Conservation (phyloP, 352 stramenopile species). For the Phytophthora idaei region DNA sequence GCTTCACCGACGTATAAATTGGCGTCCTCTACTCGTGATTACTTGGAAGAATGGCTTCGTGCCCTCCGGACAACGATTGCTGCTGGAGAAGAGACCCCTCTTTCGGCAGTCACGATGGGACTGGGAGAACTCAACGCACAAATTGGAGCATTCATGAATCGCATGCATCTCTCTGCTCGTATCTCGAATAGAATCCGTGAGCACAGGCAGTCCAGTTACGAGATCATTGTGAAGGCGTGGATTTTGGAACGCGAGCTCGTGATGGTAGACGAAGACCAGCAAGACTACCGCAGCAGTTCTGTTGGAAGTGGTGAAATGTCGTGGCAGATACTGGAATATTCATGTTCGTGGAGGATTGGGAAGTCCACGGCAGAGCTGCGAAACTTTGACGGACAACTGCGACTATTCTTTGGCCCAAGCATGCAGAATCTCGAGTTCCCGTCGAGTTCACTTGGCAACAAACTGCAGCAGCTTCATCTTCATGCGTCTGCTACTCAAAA, state of each 20-base stretch:
- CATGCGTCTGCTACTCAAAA: slow-evolving; percentile 23
- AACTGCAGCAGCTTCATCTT: slow-evolving; percentile 24
- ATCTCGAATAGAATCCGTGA: slow-evolving; percentile 40
- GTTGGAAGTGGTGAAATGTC: slow-evolving; percentile 21
- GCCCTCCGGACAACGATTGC: slow-evolving; percentile 35
- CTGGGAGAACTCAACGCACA: slow-evolving; percentile 45
- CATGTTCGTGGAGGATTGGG: slow-evolving; percentile 52
- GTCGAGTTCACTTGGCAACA: slow-evolving; percentile 18
- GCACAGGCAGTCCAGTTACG: slow-evolving; percentile 45
- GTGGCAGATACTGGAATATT: slow-evolving; percentile 76
- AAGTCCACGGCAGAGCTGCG: slow-evolving; percentile 55
- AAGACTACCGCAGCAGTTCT: not conserved
- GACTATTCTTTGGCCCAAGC: slow-evolving; percentile 45
- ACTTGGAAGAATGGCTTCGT: slow-evolving; percentile 56
- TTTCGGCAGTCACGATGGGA: slow-evolving; percentile 22
- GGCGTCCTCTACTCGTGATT: slow-evolving; percentile 44
- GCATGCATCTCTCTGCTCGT: slow-evolving; percentile 53
- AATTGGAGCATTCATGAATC: slow-evolving; percentile 52
- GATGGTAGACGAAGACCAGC: slow-evolving; percentile 13
- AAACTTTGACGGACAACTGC: slow-evolving; percentile 60
- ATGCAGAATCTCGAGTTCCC: slow-evolving; percentile 63
- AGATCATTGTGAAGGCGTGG: slow-evolving; percentile 64
- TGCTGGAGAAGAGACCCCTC: not conserved
- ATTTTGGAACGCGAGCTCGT: slow-evolving; percentile 65
- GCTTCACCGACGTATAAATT: slow-evolving; percentile 22